Evolutionary conservation across 345 rosid species (phyloP).

Genomic region (Cardamine chenopodiifolia): DNA sequence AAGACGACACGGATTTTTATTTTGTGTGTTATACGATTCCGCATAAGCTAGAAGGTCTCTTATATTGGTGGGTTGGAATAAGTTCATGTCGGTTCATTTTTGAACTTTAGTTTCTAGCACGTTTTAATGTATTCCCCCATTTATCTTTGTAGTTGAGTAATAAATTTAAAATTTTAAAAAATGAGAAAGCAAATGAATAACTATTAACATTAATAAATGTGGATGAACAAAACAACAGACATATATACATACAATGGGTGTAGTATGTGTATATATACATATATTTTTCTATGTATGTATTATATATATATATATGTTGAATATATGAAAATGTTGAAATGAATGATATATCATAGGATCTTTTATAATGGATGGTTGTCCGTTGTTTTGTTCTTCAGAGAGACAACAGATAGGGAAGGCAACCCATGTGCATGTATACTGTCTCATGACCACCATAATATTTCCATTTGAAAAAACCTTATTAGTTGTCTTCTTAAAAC

Average conservation of each 20-base stretch:
- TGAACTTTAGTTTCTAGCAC: no score
- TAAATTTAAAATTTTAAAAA: no score
- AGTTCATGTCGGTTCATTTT: no score
- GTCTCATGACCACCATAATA: slow-evolving; percentile 35
- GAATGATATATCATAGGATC: slow-evolving; percentile 31
- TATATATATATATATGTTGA: neutral
- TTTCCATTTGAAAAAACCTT: slow-evolving; percentile 18
- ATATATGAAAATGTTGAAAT: slow-evolving; percentile 14
- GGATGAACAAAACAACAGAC: slow-evolving; percentile 7
- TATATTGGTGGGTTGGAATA: no score
- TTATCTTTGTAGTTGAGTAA: no score
- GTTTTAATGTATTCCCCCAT: no score
- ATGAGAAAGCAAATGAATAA: neutral
- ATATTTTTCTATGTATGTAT: neutral
- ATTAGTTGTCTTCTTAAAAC: slow-evolving; percentile 15
- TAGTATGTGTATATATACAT: neutral
- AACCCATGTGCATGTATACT: slow-evolving; percentile 43
- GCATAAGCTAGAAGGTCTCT: no score
- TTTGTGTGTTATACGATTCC: no score
- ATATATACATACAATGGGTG: neutral
- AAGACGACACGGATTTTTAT: no score
- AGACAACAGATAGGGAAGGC: slow-evolving; percentile 40
- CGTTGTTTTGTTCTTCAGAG: slow-evolving; percentile 42
- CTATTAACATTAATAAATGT: neutral
- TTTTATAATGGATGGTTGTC: slow-evolving; percentile 21